Evolutionary conservation across 495 filamentous ascomycete genomes (phyloP), one percentile per base, ranked within the genome.

Genomic region (Aspergillus steynii): DNA sequence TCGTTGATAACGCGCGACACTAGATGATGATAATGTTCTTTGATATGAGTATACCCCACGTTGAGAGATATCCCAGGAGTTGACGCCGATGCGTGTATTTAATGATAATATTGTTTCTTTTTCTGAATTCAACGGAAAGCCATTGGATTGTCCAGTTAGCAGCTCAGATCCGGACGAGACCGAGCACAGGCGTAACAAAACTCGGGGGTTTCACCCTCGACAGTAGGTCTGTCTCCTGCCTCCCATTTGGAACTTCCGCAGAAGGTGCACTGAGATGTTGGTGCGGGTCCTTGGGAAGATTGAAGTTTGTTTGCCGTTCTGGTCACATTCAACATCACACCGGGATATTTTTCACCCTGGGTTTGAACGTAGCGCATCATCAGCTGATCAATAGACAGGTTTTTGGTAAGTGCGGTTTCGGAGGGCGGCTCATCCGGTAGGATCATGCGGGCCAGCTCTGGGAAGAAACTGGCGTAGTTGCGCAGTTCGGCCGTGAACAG

Each of bases 241-340:
- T 64, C 65, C 65, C 65, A 68, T 20, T 76, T 53, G 31, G 84
- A 26, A 80, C 76, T 45, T 68, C 79, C 68, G 81, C 82, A 82
- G 6, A 81, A 50, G 10, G 67, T 45, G 61, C 78, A 81, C n/a
- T 58, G 57, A 1, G 60, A 29, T 7, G 56, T 50, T 64, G 53
- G 58, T 1, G 66, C 55, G n/a, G 61, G 58, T 12, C 57, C 57
- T 28, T 62, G 56, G 4, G 67, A 58, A 1, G 67, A 58, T 45
- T 85, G 69, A 32, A 98, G 80, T 75, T 93, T 96, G 59, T 87
- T 86, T 9, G 88, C 87, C 31, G 93, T 99, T 60, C 90, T 83
- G 4, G 96, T 91, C 9, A 98, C 95, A 68, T 99, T 99, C 15
- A 92, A 87, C 63, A 99, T 95, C 29, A 98, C 90, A 57, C 88